phyloP scores from a whole-genome alignment of 257 asterid species.

The Schizonepeta tenuifolia region DNA sequence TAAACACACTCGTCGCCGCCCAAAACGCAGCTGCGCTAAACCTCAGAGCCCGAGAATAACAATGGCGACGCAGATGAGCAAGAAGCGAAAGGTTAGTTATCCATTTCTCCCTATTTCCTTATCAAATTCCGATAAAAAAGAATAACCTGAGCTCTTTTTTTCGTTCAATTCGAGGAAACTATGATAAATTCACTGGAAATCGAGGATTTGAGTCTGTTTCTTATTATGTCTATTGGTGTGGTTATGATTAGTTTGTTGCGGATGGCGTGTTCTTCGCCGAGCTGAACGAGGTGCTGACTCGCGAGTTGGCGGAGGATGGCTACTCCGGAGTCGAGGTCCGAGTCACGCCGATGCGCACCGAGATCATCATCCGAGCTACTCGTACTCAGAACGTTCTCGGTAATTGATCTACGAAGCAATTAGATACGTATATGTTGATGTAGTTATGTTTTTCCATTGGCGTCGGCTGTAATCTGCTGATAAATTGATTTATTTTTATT shows the following conservation, averaged over 20 bases:
- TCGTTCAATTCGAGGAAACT: background rate
- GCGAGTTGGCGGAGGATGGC: conserved; percentile 69
- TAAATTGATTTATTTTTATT: background rate
- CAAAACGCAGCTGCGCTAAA: conserved; percentile 25
- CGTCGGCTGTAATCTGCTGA: no score
- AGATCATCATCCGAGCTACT: conserved; percentile 65
- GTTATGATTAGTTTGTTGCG: conserved; percentile 47
- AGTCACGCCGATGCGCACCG: conserved; percentile 67
- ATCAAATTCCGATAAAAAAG: background rate
- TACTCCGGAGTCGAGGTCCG: conserved; percentile 69
- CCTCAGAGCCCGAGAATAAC: background rate
- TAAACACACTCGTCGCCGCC: background rate
- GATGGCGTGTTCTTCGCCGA: conserved; percentile 66
- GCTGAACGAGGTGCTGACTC: conserved; percentile 59
- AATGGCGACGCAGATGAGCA: conserved; percentile 50
- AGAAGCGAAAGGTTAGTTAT: conserved; percentile 40
- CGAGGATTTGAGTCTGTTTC: background rate
- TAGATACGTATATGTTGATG: background rate
- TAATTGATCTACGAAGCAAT: conserved; percentile 28
- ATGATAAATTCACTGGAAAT: background rate
- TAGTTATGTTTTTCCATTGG: background rate
- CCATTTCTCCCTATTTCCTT: background rate
- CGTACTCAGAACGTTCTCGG: conserved; percentile 68
- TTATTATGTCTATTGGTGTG: background rate
- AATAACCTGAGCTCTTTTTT: background rate